phyloP scores from a whole-genome alignment of 2,329 filamentous ascomycete genomes.

The Paraphoma chrysanthemicola region DNA sequence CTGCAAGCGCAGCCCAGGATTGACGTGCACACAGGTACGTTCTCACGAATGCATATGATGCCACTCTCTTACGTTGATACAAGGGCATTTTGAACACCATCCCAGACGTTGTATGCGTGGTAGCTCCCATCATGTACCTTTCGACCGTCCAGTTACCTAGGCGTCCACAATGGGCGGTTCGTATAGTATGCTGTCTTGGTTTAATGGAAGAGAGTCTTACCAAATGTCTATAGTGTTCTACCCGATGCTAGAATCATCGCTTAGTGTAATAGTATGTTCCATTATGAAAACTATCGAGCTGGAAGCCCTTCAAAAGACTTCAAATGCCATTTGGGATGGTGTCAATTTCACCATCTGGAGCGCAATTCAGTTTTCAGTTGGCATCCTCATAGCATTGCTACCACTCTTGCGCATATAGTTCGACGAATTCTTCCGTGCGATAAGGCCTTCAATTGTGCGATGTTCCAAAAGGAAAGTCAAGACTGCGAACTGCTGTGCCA shows the following conservation, averaged over 20 bases:
- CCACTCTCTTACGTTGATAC: not conserved
- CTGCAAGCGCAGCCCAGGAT: constrained; percentile 22
- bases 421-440: constrained; percentile 21
- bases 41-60: not conserved
- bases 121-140: constrained; percentile 37
- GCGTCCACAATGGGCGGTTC: constrained; percentile 36
- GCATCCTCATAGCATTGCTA: constrained; percentile 29
- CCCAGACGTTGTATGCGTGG: constrained; percentile 37
- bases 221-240: not conserved
- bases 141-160: constrained; percentile 27
- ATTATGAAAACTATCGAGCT: constrained; percentile 34
- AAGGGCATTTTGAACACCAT: constrained; percentile 28
- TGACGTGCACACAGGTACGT: constrained; percentile 30
- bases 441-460: constrained; percentile 12
- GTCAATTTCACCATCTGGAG: constrained; percentile 36
- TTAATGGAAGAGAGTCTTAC: constrained; percentile 26
- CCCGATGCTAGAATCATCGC: not conserved
- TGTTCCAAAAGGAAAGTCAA: not conserved
- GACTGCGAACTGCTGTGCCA: constrained; percentile 8
- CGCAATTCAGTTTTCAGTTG: constrained; percentile 25
- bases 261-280: constrained; percentile 31
- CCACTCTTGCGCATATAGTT: constrained; percentile 37
- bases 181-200: constrained; percentile 36
- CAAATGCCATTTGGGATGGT: constrained; percentile 34
- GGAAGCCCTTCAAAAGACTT: constrained; percentile 22